Evolutionary conservation across 2,329 filamentous ascomycete genomes (phyloP).

Genomic region (Aspergillus uvarum): DNA sequence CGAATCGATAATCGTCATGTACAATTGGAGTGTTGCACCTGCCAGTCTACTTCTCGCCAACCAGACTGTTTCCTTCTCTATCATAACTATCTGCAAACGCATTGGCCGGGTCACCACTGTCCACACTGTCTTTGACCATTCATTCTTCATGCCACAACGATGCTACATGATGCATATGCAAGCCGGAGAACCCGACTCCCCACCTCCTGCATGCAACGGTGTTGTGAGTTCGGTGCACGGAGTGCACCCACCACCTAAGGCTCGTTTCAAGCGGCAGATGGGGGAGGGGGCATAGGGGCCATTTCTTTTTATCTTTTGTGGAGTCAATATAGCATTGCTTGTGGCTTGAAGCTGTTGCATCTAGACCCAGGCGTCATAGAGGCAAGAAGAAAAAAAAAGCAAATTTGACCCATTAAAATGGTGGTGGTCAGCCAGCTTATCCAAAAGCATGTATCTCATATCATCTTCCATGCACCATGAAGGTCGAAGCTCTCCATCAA

Average conservation of each 20-base stretch:
- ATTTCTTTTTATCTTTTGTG: background rate
- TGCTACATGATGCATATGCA: background rate
- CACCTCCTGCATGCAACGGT: constrained; percentile 3
- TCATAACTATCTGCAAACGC: background rate
- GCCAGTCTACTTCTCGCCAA: background rate
- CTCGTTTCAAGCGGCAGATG: background rate
- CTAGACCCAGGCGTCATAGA: background rate
- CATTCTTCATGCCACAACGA: background rate
- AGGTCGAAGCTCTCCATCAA: background rate
- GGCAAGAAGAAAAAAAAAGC: background rate
- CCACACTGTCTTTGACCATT: background rate
- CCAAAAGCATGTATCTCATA: background rate
- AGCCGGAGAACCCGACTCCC: background rate
- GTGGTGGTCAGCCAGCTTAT: background rate
- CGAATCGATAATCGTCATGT: background rate
- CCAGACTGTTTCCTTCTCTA: background rate
- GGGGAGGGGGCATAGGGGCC: background rate
- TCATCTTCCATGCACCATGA: background rate
- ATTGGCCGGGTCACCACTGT: background rate
- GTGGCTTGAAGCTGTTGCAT: background rate
- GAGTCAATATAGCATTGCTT: background rate
- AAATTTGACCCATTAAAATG: background rate
- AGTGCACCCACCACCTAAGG: background rate
- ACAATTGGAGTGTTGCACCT: constrained; percentile 3
- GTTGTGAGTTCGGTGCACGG: background rate